phyloP scores from a whole-genome alignment of 345 rosid species.

The Clausena lansium region DNA sequence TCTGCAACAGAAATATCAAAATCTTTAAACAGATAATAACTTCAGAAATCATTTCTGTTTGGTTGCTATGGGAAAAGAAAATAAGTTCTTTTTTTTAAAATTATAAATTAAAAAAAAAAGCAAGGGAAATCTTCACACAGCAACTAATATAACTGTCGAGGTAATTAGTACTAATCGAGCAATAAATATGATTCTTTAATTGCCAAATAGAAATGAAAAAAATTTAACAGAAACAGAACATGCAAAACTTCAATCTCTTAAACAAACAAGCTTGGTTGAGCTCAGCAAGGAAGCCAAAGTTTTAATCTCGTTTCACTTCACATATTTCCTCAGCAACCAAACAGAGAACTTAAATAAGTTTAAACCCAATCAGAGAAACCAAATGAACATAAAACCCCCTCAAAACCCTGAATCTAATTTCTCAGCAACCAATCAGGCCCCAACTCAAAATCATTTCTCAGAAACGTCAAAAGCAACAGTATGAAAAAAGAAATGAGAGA shows the following conservation, averaged over 20 bases:
- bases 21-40: neutral
- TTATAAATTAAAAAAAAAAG: too few relatives aligned
- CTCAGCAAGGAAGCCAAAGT: slow-evolving; percentile 5
- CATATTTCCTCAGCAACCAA: slow-evolving; percentile 14
- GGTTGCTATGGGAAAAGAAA: neutral
- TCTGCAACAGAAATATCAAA: slow-evolving; percentile 10
- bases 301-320: slow-evolving; percentile 7
- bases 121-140: slow-evolving; percentile 15
- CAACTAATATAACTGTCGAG: neutral
- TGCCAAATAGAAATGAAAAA: neutral
- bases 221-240: neutral
- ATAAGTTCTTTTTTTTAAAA: too few relatives aligned
- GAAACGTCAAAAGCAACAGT: neutral
- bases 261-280: neutral
- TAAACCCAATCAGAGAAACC: neutral
- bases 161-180: neutral
- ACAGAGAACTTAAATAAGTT: slow-evolving; percentile 9
- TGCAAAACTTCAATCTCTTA: neutral
- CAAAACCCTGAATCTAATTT: neutral
- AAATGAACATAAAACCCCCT: neutral
- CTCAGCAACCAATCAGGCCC: neutral
- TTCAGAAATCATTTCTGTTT: neutral
- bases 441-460: neutral
- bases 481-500: slow-evolving; percentile 8
- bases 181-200: neutral